Evolutionary conservation across 1,284 basidiomycete species (phyloP).

Genomic region (Ganoderma meredithae): DNA sequence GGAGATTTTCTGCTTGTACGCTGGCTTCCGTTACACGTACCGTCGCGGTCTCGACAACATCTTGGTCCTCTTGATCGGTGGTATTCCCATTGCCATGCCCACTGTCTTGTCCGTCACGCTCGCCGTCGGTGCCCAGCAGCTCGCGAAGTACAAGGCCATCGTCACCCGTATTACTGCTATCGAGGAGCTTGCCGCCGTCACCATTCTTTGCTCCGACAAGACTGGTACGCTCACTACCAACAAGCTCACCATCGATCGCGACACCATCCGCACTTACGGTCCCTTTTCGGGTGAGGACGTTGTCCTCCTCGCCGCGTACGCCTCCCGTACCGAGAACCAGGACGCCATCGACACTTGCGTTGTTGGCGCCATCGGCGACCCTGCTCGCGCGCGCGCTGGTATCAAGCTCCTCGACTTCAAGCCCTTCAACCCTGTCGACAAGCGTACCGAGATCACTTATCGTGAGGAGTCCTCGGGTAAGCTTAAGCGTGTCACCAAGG

Average conservation of each 20-base stretch:
- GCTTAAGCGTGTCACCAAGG: slow-evolving; percentile 98
- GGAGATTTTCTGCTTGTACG: slow-evolving; percentile 90
- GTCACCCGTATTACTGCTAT: slow-evolving; percentile 99
- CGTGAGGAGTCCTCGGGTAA: slow-evolving; percentile 92
- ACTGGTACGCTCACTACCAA: slow-evolving; percentile 98
- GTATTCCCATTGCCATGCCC: slow-evolving; percentile 99
- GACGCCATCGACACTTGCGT: slow-evolving; percentile 96
- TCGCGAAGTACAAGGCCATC: slow-evolving; percentile 98
- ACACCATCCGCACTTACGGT: slow-evolving; percentile 92
- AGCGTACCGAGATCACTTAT: slow-evolving; percentile 99
- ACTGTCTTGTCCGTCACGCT: slow-evolving; percentile 96
- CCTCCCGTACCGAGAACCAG: slow-evolving; percentile 98
- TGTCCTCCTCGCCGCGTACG: slow-evolving; percentile 93
- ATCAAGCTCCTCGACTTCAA: slow-evolving; percentile 99
- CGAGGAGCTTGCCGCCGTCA: slow-evolving; percentile 96
- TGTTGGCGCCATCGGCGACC: slow-evolving; percentile 81
- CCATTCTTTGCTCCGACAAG: slow-evolving; percentile 97
- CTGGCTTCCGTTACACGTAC: slow-evolving; percentile 88
- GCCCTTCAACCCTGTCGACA: slow-evolving; percentile 99
- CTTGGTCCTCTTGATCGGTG: slow-evolving; percentile 96
- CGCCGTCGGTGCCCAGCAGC: slow-evolving; percentile 96
- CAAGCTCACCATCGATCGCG: slow-evolving; percentile 97
- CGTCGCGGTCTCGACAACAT: slow-evolving; percentile 96
- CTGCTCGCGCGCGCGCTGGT: slow-evolving; percentile 81
- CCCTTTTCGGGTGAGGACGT: slow-evolving; percentile 91